Conservation (phyloP, 192 early-diverging fungal species). For the Umbelopsis isabellina region DNA sequence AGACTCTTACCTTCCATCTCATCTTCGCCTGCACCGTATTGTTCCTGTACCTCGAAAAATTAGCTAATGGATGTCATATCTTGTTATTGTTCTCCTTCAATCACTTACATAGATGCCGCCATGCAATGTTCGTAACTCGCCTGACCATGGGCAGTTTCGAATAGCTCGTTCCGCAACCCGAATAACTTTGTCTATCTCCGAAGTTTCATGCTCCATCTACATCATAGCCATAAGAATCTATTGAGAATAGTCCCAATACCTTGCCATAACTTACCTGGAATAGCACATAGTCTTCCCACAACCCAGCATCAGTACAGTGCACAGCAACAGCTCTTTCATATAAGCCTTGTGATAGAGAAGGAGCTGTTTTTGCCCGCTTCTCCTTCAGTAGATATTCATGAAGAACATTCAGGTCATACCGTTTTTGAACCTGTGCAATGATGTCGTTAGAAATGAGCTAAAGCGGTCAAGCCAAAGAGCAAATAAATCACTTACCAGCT, state of each 20-base stretch:
- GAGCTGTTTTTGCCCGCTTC: conserved; percentile 38
- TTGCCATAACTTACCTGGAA: conserved; percentile 47
- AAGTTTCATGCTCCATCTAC: conserved; percentile 19
- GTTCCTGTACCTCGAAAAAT: not conserved
- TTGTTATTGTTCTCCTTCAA: not conserved
- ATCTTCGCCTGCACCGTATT: not conserved
- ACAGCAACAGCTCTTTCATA: conserved; percentile 69
- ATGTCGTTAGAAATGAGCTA: not conserved
- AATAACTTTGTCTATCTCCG: not conserved
- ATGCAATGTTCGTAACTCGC: conserved; percentile 62
- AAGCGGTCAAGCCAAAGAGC: not conserved
- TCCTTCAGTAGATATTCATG: conserved; percentile 62
- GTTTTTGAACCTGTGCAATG: conserved; percentile 23
- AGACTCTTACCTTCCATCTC: conserved; percentile 11
- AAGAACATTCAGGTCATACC: conserved; percentile 48
- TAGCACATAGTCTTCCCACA: conserved; percentile 74
- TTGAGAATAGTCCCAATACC: not conserved
- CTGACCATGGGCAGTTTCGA: conserved; percentile 77
- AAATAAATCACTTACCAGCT: conserved; percentile 48
- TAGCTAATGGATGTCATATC: not conserved
- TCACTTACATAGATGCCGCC: conserved; percentile 38
- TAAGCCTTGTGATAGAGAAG: conserved; percentile 46
- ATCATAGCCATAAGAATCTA: not conserved
- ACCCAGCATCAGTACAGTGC: conserved; percentile 57
- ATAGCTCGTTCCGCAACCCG: conserved; percentile 54